Conservation (phyloP, 1,284 basidiomycete species). For the Entoloma clypeatum region DNA sequence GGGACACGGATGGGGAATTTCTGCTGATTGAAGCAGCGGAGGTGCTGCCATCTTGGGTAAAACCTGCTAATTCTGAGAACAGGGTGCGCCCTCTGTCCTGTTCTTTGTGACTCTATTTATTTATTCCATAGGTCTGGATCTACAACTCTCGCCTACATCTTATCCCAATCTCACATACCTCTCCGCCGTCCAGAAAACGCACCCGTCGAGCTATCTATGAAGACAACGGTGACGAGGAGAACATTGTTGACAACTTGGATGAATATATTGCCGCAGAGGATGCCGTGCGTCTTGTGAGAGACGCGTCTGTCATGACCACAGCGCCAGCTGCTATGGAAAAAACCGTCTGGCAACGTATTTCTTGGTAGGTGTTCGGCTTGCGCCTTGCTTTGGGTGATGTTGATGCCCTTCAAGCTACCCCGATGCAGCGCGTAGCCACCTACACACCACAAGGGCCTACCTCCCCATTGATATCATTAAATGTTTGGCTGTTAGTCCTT, state of each 20-base stretch:
- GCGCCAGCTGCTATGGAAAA: constrained; percentile 60
- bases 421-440: constrained; percentile 59
- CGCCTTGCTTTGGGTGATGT: constrained; percentile 10
- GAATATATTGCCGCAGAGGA: constrained; percentile 57
- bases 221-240: constrained; percentile 32
- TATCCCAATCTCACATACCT: constrained; percentile 73
- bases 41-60: constrained; percentile 85
- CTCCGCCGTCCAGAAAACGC: constrained; percentile 55
- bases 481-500: constrained; percentile 61
- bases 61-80: constrained; percentile 86
- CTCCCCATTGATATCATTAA: constrained; percentile 77
- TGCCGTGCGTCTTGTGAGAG: constrained; percentile 63
- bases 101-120: no score
- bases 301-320: constrained; percentile 48
- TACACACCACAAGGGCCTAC: constrained; percentile 78
- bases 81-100: constrained; percentile 59
- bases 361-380: constrained; percentile 41
- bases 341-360: constrained; percentile 65
- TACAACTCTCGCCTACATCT: constrained; percentile 80
- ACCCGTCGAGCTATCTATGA: constrained; percentile 46
- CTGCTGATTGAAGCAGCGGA: constrained; percentile 96
- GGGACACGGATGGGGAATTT: constrained; percentile 95
- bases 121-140: constrained; percentile 86
- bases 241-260: constrained; percentile 50
- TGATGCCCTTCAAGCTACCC: constrained; percentile 59